Percentiles rank a stretch among this genome's conserved stretches.
phyloP scores from a whole-genome alignment of 2,329 filamentous ascomycete species.

The Bimuria novae-zelandiae region DNA sequence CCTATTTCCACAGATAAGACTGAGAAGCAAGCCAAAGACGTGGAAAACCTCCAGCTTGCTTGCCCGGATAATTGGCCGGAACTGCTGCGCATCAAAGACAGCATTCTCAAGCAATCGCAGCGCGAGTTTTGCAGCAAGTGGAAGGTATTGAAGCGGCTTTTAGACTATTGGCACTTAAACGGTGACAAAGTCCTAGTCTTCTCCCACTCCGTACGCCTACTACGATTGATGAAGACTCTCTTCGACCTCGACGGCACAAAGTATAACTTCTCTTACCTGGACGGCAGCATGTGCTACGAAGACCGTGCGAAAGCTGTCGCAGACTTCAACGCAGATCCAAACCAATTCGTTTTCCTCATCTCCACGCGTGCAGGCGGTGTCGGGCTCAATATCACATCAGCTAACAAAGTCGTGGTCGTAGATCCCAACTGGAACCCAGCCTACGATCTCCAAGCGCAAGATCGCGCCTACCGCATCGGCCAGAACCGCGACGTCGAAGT shows the following conservation, averaged over 20 bases:
- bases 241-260: slow-evolving; percentile 76
- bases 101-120: slow-evolving; percentile 79
- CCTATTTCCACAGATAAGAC: slow-evolving; percentile 66
- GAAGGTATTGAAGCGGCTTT: slow-evolving; percentile 83
- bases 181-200: slow-evolving; percentile 96
- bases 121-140: slow-evolving; percentile 96
- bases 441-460: slow-evolving; percentile 93
- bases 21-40: slow-evolving; percentile 78
- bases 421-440: slow-evolving; percentile 98
- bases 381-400: slow-evolving; percentile 93
- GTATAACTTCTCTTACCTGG: slow-evolving; percentile 90
- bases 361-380: slow-evolving; percentile 92
- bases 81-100: slow-evolving; percentile 75
- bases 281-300: slow-evolving; percentile 81
- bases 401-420: slow-evolving; percentile 96
- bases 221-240: slow-evolving; percentile 82
- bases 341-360: slow-evolving; percentile 93
- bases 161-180: slow-evolving; percentile 86
- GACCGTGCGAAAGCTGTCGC: slow-evolving; percentile 83
- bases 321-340: slow-evolving; percentile 85
- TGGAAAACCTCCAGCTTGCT: slow-evolving; percentile 73
- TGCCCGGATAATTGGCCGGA: slow-evolving; percentile 75
- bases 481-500: slow-evolving; percentile 93
- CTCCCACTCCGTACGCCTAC: slow-evolving; percentile 83
- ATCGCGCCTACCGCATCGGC: slow-evolving; percentile 93